Evolutionary conservation across 202 grass and related monocot genomes (phyloP).

Genomic region (Musa balbisiana): DNA sequence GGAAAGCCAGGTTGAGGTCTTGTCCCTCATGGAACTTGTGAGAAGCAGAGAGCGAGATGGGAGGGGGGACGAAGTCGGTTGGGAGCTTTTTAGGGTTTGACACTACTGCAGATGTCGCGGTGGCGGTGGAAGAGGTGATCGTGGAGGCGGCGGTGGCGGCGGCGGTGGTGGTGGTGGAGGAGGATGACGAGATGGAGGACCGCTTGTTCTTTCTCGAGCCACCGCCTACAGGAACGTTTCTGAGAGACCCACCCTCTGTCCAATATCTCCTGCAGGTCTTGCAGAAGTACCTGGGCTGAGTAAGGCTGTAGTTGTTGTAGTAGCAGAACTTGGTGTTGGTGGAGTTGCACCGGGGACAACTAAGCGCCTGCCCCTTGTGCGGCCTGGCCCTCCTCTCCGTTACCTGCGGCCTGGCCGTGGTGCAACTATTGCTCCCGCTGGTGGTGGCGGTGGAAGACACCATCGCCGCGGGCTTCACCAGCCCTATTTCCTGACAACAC

Average conservation of each 20-base stretch:
- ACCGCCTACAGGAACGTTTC: conserved; percentile 86
- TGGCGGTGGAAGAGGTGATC: conserved; percentile 13
- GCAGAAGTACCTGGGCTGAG: conserved; percentile 95
- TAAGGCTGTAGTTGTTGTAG: conserved; percentile 98
- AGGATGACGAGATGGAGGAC: conserved; percentile 42
- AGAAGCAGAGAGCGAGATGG: conserved; percentile 10
- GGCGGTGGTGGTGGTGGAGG: conserved; percentile 17
- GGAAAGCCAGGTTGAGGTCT: conserved; percentile 83
- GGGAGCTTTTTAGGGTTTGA: conserved; percentile 12
- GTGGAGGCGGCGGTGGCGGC: conserved; percentile 25
- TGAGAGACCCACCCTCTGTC: conserved; percentile 83
- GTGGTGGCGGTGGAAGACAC: conserved; percentile 7
- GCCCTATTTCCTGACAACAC: conserved; percentile 5
- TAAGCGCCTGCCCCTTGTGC: conserved; percentile 85
- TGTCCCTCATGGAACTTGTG: conserved; percentile 52
- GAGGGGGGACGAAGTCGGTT: neutral
- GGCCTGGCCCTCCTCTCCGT: conserved; percentile 64
- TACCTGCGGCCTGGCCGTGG: conserved; percentile 15
- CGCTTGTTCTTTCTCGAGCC: conserved; percentile 93
- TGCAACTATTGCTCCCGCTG: conserved; percentile 6
- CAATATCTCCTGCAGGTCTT: conserved; percentile 96
- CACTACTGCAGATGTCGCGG: conserved; percentile 36
- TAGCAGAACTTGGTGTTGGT: conserved; percentile 98
- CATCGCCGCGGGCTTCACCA: conserved; percentile 28
- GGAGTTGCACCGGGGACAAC: conserved; percentile 95